Conservation (phyloP, 2,329 filamentous ascomycete species). For the Colletotrichum spinosum region DNA sequence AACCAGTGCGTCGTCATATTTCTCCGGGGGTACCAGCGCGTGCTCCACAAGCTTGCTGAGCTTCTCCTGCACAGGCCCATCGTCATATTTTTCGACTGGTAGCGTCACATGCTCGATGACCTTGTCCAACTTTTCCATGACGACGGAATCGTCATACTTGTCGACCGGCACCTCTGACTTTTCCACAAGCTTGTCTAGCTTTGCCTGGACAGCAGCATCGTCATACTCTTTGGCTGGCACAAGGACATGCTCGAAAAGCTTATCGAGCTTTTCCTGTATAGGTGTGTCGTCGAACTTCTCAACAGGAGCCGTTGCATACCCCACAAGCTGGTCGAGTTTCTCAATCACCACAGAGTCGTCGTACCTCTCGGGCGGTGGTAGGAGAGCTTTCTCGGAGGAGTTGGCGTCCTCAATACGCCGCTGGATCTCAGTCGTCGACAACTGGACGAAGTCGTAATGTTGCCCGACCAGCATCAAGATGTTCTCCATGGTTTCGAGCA, state of each 20-base stretch:
- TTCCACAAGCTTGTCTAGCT: slow-evolving; percentile 62
- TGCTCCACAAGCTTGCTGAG: slow-evolving; percentile 67
- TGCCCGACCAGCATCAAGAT: slow-evolving; percentile 85
- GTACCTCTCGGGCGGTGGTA: slow-evolving; percentile 30
- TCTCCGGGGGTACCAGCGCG: slow-evolving; percentile 53
- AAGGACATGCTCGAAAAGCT: slow-evolving; percentile 21
- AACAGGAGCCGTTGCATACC: slow-evolving; percentile 14
- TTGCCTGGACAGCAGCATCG: slow-evolving; percentile 42
- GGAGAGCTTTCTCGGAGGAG: slow-evolving; percentile 48
- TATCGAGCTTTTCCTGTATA: slow-evolving; percentile 31
- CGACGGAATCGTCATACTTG: slow-evolving; percentile 28
- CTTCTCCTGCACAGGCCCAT: slow-evolving; percentile 42
- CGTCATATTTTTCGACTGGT: slow-evolving; percentile 39
- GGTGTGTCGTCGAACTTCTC: slow-evolving; percentile 21
- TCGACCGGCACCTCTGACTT: slow-evolving; percentile 57
- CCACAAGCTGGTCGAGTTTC: slow-evolving; percentile 50
- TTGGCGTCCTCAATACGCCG: slow-evolving; percentile 72
- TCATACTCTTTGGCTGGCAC: slow-evolving; percentile 38
- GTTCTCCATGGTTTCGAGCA: slow-evolving; percentile 87
- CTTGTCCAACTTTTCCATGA: slow-evolving; percentile 28
- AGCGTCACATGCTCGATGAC: slow-evolving; percentile 22
- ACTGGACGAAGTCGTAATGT: slow-evolving; percentile 89
- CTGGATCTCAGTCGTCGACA: slow-evolving; percentile 66
- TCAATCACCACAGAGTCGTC: slow-evolving; percentile 44
- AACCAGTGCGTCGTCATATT: slow-evolving; percentile 53